These are phyloP conservation scores for Claviceps paspali DNA, from an alignment of 2,329 filamentous ascomycete genomes.

Conservation along the genomic window DNA sequence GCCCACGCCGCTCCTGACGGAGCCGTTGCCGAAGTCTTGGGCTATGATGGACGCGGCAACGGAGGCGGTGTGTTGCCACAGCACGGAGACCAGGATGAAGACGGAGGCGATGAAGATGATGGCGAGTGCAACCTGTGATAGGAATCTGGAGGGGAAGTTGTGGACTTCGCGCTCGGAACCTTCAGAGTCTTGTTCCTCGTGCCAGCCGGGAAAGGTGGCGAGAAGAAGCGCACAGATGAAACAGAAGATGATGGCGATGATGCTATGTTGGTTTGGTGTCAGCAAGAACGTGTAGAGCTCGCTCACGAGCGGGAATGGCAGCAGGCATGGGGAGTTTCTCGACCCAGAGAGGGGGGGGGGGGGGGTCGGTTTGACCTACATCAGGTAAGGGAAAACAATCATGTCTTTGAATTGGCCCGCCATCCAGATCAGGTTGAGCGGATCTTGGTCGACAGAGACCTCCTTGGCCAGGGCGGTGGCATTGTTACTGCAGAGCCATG, in stretches of 20 bases:
- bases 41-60: conserved; percentile 89
- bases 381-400: conserved; percentile 92
- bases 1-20: conserved; percentile 75
- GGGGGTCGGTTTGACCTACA: conserved; percentile 41
- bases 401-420: conserved; percentile 95
- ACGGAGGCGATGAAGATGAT: conserved; percentile 72
- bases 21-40: conserved; percentile 82
- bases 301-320: no score
- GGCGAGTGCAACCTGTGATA: conserved; percentile 82
- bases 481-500: conserved; percentile 94
- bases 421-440: conserved; percentile 92
- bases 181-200: conserved; percentile 69
- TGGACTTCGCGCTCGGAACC: conserved; percentile 84
- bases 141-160: conserved; percentile 80
- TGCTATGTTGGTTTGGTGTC: conserved; percentile 33
- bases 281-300: no score
- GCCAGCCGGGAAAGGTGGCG: conserved; percentile 94
- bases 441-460: conserved; percentile 81
- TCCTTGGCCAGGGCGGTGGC: conserved; percentile 84
- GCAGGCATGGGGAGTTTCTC: no score
- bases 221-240: conserved; percentile 92
- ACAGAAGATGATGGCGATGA: conserved; percentile 93
- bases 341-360: not conserved
- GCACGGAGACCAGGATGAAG: conserved; percentile 56
- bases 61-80: conserved; percentile 92